Percentiles rank a stretch among this genome's conserved stretches.
These are phyloP conservation scores for Russula lepida DNA, from an alignment of 768 basidiomycete species.

Conservation along the genomic window DNA sequence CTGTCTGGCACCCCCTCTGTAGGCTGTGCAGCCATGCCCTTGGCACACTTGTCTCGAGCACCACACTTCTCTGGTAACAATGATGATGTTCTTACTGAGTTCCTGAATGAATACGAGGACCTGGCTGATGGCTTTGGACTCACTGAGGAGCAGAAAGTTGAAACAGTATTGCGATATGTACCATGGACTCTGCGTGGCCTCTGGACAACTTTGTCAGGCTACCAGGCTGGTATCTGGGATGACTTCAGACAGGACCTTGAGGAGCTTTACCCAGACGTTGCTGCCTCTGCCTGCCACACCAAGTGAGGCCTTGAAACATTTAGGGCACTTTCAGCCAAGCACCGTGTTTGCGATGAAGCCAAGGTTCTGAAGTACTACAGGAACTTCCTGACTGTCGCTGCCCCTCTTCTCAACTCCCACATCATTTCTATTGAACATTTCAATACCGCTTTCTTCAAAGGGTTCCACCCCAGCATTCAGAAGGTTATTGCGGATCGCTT, in stretches of 20 bases:
- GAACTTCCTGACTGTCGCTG: background rate
- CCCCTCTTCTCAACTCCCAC: rapidly evolving
- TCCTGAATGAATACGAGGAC: no score
- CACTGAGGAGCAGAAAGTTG: background rate
- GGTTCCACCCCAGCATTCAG: background rate
- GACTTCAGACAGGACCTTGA: background rate
- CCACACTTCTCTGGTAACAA: no score
- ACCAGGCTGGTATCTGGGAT: no score
- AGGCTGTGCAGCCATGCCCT: no score
- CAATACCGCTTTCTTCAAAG: background rate
- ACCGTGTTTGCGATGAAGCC: background rate
- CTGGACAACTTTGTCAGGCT: background rate
- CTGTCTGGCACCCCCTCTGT: no score
- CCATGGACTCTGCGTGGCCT: background rate
- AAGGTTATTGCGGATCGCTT: background rate
- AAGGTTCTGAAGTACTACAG: background rate
- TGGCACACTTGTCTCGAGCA: no score
- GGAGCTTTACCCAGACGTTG: background rate
- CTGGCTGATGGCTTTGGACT: no score
- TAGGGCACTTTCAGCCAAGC: background rate
- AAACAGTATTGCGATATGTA: background rate
- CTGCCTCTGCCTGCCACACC: background rate
- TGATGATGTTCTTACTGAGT: no score
- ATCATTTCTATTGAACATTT: background rate
- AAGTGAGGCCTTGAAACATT: background rate